These are phyloP conservation scores for Prunus padus DNA, from an alignment of 306 rosid species.

Conservation along the genomic window DNA sequence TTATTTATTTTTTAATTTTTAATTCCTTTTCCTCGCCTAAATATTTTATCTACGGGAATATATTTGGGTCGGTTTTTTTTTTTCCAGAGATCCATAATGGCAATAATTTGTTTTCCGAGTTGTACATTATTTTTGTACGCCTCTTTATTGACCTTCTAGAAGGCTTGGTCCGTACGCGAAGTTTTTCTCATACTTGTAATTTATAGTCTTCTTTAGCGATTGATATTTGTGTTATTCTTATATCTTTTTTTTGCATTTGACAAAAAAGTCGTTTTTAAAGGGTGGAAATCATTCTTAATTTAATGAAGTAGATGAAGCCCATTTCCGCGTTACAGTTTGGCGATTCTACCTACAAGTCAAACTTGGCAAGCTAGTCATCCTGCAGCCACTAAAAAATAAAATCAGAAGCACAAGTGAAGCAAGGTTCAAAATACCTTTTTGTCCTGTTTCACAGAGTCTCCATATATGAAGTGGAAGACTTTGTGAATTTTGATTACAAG, in stretches of 20 bases:
- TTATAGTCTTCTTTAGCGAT: background rate
- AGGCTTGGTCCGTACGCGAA: constrained; percentile 18
- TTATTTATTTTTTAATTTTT: background rate
- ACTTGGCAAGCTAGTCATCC: constrained; percentile 20
- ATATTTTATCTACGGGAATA: background rate
- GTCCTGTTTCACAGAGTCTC: background rate
- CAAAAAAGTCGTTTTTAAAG: no score
- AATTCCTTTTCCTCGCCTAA: background rate
- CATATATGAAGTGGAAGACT: background rate
- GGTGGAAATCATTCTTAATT: background rate
- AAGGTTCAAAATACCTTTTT: background rate
- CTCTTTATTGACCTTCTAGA: constrained; percentile 40
- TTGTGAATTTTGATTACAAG: background rate
- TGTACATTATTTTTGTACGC: background rate
- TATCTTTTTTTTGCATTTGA: no score
- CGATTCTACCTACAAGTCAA: constrained; percentile 48
- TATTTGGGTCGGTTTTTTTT: background rate
- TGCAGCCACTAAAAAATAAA: background rate
- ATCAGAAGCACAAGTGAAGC: background rate
- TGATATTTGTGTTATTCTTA: background rate
- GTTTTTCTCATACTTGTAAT: background rate
- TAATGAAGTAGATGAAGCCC: constrained; percentile 2
- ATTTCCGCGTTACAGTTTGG: constrained; percentile 34
- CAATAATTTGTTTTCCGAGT: background rate
- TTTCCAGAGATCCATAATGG: background rate